Evolutionary conservation across 371 early-diverging fungal genomes (phyloP).

Genomic region (Encephalitozoon hellem): DNA sequence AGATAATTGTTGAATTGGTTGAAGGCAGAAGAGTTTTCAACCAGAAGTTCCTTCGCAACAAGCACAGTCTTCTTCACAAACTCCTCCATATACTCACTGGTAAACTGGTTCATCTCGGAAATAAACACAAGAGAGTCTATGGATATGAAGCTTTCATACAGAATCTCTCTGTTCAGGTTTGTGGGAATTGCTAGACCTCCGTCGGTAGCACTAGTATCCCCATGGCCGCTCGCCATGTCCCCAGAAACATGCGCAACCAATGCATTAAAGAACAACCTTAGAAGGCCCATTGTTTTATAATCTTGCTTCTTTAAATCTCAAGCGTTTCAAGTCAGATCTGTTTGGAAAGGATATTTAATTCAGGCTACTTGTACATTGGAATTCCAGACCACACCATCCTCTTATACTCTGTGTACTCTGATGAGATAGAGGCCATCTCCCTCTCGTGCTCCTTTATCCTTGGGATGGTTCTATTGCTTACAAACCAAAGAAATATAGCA

Average conservation of each 20-base stretch:
- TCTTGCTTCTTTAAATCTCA: neutral
- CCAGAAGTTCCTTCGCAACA: neutral
- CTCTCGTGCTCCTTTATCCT: neutral
- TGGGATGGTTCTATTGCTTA: neutral
- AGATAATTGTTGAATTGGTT: conserved; percentile 8
- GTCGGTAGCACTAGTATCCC: neutral
- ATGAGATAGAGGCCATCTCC: neutral
- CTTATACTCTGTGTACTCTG: neutral
- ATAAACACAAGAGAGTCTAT: conserved; percentile 21
- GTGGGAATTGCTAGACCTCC: neutral
- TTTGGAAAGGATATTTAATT: neutral
- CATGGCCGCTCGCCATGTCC: neutral
- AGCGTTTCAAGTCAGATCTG: neutral
- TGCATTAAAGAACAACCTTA: neutral
- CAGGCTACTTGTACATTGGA: neutral
- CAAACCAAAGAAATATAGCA: conserved; percentile 1
- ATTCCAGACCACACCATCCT: neutral
- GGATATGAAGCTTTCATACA: conserved; percentile 33
- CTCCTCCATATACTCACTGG: neutral
- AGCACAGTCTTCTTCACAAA: conserved; percentile 14
- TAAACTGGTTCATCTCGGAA: neutral
- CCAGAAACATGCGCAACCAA: neutral
- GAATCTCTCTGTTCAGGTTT: conserved; percentile 24
- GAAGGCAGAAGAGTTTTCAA: neutral
- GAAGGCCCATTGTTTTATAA: neutral